These are phyloP conservation scores for Maudiozyma turicensis DNA, from an alignment of 805 yeast species.

Conservation along the genomic window DNA sequence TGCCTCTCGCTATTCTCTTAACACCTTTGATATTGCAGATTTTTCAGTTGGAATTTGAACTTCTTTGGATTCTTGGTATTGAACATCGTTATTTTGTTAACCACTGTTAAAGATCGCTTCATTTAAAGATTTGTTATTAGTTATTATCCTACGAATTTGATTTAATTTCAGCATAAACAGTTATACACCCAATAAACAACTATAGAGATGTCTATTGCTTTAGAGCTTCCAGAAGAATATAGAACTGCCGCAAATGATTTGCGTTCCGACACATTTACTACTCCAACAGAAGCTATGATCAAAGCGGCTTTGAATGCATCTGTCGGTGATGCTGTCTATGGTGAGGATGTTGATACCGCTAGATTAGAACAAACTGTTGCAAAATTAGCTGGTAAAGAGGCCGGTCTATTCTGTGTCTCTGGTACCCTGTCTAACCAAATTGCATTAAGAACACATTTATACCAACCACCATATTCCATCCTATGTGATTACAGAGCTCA, in stretches of 20 bases:
- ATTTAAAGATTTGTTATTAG: too few species aligned
- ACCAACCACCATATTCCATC: slow-evolving; percentile 68
- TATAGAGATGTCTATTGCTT: slow-evolving; percentile 10
- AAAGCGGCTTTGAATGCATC: slow-evolving; percentile 48
- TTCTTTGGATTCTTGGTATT: too few species aligned
- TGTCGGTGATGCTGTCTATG: slow-evolving; percentile 79
- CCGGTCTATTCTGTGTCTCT: slow-evolving; percentile 74
- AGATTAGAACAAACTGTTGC: slow-evolving; percentile 58
- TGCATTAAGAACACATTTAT: slow-evolving; percentile 63
- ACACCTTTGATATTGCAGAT: too few species aligned
- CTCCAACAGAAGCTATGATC: slow-evolving; percentile 69
- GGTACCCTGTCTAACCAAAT: slow-evolving; percentile 90
- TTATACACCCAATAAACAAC: background rate
- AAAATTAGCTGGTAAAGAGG: slow-evolving; percentile 63
- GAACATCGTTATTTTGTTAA: too few species aligned
- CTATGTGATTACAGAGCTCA: slow-evolving; percentile 83
- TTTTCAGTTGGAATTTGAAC: too few species aligned
- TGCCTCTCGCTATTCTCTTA: too few species aligned
- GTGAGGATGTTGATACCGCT: slow-evolving; percentile 66
- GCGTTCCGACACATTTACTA: slow-evolving; percentile 82
- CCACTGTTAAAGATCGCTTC: too few species aligned
- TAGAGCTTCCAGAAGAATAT: slow-evolving; percentile 22
- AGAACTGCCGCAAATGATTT: slow-evolving; percentile 37
- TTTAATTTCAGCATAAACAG: background rate
- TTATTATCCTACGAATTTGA: background rate